phyloP scores from a whole-genome alignment of 1,139 yeast species.

The Kodamaea suecica region DNA sequence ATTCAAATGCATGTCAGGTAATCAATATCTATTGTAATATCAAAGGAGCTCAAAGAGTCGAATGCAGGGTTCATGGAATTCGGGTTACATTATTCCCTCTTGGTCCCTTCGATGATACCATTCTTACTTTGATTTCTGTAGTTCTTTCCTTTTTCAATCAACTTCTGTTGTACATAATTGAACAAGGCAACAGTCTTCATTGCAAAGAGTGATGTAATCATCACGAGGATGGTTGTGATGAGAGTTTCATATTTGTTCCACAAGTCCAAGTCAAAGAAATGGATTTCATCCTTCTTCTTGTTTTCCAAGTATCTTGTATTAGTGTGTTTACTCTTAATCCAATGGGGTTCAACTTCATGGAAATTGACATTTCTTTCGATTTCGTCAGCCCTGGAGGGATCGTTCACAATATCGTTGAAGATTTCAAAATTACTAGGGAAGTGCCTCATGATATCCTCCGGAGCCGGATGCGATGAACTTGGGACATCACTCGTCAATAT shows the following conservation, averaged over 20 bases:
- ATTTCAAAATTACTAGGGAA: conserved; percentile 37
- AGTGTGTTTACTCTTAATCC: conserved; percentile 31
- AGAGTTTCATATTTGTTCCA: conserved; percentile 42
- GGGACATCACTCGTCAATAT: conserved; percentile 43
- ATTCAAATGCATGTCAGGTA: no score
- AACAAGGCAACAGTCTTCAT: conserved; percentile 14
- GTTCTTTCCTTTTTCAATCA: conserved; percentile 4
- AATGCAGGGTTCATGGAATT: no score
- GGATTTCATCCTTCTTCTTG: conserved; percentile 34
- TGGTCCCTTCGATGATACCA: conserved; percentile 5
- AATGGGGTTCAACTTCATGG: conserved; percentile 33
- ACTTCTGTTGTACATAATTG: conserved; percentile 7
- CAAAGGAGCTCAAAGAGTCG: no score
- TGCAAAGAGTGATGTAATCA: conserved; percentile 22
- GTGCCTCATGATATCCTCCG: conserved; percentile 24
- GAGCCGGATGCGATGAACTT: conserved; percentile 29
- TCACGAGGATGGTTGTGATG: conserved; percentile 33
- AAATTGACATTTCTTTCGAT: conserved; percentile 53
- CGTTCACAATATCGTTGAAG: conserved; percentile 47
- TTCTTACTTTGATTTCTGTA: conserved; percentile 4
- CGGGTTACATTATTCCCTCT: conserved; percentile 4
- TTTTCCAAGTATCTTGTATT: conserved; percentile 31
- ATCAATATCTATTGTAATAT: no score
- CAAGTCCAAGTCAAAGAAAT: conserved; percentile 36
- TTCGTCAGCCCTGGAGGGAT: conserved; percentile 46